Conservation (phyloP, 2,329 filamentous ascomycete genomes). For the Fusarium chaquense region DNA sequence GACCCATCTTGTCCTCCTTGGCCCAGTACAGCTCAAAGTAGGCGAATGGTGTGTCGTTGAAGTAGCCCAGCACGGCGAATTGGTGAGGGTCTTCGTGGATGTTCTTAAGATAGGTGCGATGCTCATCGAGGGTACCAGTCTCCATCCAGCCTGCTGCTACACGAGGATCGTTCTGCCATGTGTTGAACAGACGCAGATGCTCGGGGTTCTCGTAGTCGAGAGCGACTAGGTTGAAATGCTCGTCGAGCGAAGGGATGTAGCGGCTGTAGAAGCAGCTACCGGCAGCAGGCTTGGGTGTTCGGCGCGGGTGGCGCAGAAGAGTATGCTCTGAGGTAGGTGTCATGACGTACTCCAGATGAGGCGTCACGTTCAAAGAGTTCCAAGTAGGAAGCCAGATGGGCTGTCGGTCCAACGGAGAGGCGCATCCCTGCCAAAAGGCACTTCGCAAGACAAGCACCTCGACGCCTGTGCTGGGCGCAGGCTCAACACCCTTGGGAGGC, state of each 20-base stretch:
- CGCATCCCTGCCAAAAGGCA: slow-evolving; percentile 76
- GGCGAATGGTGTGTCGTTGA: slow-evolving; percentile 76
- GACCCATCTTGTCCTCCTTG: slow-evolving; percentile 67
- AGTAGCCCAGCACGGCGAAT: slow-evolving; percentile 74
- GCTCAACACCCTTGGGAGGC: slow-evolving; percentile 50
- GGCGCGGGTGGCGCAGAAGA: slow-evolving; percentile 71
- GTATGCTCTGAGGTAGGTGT: slow-evolving; percentile 49
- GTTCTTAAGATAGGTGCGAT: slow-evolving; percentile 74
- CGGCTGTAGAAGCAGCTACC: slow-evolving; percentile 79
- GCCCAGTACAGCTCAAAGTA: slow-evolving; percentile 76
- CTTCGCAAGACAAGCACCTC: slow-evolving; percentile 59
- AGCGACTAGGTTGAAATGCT: slow-evolving; percentile 79
- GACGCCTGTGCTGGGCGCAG: slow-evolving; percentile 45
- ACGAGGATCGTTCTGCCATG: slow-evolving; percentile 84
- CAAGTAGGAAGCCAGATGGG: slow-evolving; percentile 68
- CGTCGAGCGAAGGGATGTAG: slow-evolving; percentile 77
- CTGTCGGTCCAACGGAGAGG: slow-evolving; percentile 71
- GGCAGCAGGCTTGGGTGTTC: slow-evolving; percentile 74
- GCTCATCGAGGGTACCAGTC: slow-evolving; percentile 78
- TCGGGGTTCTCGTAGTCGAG: slow-evolving; percentile 71
- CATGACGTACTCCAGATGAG: slow-evolving; percentile 54
- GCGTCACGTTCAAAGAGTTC: slow-evolving; percentile 49
- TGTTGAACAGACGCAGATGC: slow-evolving; percentile 77
- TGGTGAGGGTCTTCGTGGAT: slow-evolving; percentile 77
- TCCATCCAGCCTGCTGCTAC: slow-evolving; percentile 83